Base-by-base conservation (phyloP, 2,329 filamentous ascomycete species). In the Cytospora schulzeri region DNA sequence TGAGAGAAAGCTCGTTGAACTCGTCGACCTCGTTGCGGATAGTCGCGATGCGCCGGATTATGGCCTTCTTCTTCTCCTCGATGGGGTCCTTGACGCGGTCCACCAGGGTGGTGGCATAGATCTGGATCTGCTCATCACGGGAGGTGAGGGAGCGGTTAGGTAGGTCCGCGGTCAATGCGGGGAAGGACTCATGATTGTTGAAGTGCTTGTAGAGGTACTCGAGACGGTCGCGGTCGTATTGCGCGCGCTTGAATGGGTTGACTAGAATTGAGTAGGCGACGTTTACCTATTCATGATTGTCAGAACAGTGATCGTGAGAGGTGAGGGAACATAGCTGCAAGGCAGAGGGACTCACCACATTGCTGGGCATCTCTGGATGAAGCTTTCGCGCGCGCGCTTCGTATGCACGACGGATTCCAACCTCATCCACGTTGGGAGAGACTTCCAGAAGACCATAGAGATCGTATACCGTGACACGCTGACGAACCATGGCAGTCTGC, bases 191-290 rank as follows among this genome's bases (percentile, higher is more conserved):
- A 45, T 64, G 56, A 17, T 4, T 26, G 41, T 35, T 51, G 17
- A 65, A 57, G n/a, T 54, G 57, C n/a, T 5, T 52, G 57, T 66
- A 65, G 5, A 66, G 62, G 55, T 65, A 62, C 29, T 65, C 50
- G 9, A 66, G 38, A 3, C 65, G 65, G 62, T 66, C 65, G 54
- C 65, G 65, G 38, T 66, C 65, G 31, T 66, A 66, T 57, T 66
- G 65, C 2, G 65, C 62, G 12, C 65, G 54, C 58, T 65, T 64
- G 62, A 48, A 52, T 3, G 57, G 62, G 33, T 65, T 64, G 19
- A 24, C 22, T 3, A 66, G 62, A 24, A 66, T 48, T 5, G 41
- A 41, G 48, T 61, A 65, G 26, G 65, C 65, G 14, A 45, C 58
- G 15, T 57, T 66, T 53, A 65, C 35, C 65, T 66, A 19, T 35